A percentile compares a stretch with the other conserved stretches of the same genome.
These are phyloP conservation scores for Henckelia pumila DNA, from an alignment of 257 asterid species.

Conservation along the genomic window DNA sequence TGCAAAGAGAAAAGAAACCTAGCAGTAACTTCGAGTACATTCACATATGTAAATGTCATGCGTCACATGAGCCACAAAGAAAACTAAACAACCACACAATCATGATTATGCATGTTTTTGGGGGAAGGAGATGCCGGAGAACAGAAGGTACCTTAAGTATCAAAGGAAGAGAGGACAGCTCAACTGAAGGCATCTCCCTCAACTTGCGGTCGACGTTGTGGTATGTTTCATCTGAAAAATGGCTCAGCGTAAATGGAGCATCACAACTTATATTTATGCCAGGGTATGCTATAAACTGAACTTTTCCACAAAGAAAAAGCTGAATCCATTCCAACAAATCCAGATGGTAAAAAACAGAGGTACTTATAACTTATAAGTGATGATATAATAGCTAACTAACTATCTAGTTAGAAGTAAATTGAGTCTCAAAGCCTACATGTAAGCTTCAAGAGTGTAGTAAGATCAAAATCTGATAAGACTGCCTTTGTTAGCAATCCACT, in stretches of 20 bases:
- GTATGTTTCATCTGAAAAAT: conserved; percentile 66
- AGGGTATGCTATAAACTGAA: conserved; percentile 11
- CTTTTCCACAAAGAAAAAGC: neutral
- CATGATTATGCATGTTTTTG: conserved; percentile 11
- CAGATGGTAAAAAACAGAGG: neutral
- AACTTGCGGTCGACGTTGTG: conserved; percentile 67
- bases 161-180: conserved; percentile 74
- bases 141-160: conserved; percentile 72
- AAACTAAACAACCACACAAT: conserved; percentile 12
- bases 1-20: conserved; percentile 36
- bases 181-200: conserved; percentile 95
- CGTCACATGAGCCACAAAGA: conserved; percentile 14
- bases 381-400: neutral
- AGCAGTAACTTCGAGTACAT: neutral
- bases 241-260: conserved; percentile 8
- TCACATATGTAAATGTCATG: conserved; percentile 9
- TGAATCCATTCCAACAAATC: conserved; percentile 5
- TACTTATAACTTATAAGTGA: neutral
- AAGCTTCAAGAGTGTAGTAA: conserved; percentile 7
- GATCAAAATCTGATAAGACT: conserved; percentile 2
- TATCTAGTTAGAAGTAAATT: conserved; percentile 4
- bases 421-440: neutral
- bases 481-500: neutral
- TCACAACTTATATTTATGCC: conserved; percentile 19
- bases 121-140: conserved; percentile 22